Evolutionary conservation across 495 filamentous ascomycete species (phyloP), one percentile per base, ranked within the genome.

Genomic region (Paragyromitra xinjiangensis): DNA sequence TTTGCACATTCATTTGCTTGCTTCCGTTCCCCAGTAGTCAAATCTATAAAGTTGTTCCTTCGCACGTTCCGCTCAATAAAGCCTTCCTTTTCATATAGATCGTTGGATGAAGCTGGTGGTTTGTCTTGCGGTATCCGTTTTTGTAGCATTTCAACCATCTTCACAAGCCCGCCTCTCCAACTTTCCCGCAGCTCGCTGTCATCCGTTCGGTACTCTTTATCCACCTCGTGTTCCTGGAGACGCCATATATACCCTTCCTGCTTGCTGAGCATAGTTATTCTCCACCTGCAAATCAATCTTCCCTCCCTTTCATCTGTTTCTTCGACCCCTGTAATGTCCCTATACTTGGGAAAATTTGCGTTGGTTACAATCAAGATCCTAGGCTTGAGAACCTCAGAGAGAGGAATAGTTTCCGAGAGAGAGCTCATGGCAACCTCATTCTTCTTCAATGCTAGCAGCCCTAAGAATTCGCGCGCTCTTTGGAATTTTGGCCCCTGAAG

Each of bases 311-410:
- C 80, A 55, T 66, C 73, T 4, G 19, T 29, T 50, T 74, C 29
- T 6, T 64, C 42, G 19, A 69, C 44, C 16, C 72, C 67, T 16
- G 55, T 59, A 19, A 73, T 63, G 44, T 73, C 73, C 14, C 73
- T 72, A 26, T 80, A 67, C 55, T 66, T 70, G 8, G 81, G 81
- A 45, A 75, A 82, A 51, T 62, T 48, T 53, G 81, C 81, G 48
- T 83, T 83, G 11, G 81, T 83, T 37, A 81, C 34, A 45, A 83
- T 81, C n/a, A 83, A 53, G 42, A 73, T 74, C 37, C 80, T 69
- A 42, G 65, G 51, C 56, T 59, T 71, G 6, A 75, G 44, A 22
- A 81, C 74, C 24, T 78, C 59, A 3, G 63, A 70, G 34, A 78
- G 42, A 5, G 78, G 45, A 3, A 78, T 66, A 2, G 65, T 68